Base-by-base conservation (phyloP, 495 filamentous ascomycete species). In the Lophiostoma macrostomum region DNA sequence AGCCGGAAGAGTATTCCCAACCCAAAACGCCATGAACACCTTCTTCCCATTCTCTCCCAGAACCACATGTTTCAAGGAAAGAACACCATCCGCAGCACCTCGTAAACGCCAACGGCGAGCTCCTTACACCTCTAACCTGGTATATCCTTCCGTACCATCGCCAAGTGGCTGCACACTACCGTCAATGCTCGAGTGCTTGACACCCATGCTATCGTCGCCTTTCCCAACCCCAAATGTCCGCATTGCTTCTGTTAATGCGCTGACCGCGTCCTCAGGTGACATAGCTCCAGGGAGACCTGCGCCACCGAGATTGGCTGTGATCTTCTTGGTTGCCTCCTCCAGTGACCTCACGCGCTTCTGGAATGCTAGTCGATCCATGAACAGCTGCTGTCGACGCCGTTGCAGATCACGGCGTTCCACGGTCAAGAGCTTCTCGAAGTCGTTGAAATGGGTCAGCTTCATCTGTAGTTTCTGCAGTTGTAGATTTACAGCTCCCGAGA, bases 381-480 rank as follows among this genome's bases (percentile, higher is more conserved):
- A 96, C 20, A 98, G 76, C 69, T 95, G 88, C 67, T 95, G 90
- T 11, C 93, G 80, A 3, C 85, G 86, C 41, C 90, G 78, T 70
- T 97, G 93, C 2, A 98, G 76, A 67, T 98, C 94, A 31, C 90
- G 80, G 42, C 91, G 84, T 71, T 98, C 94, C 2, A 90, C 87
- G 60, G 95, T 86, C 42, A 96, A 75, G 47, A 95, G 84, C 40
- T 84, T 75, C 64, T 98, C 93, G 79, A 98, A 88, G 71, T 97
- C 94, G 60, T 87, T 85, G 75, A 98, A 98, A 66, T 96, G 95
- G 61, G 86, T 81, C 24, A 96, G 76, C 14, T 85, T 89, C 13
- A 88, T 58, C 53, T 71, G 60, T 5, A 73, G 65, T 44, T 73
- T 73, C 38, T 63, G 54, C 0, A 71, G 61, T 38, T 71, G 60